Evolutionary conservation across 2,329 filamentous ascomycete species (phyloP).

Genomic region (Sporothrix euskadiensis): DNA sequence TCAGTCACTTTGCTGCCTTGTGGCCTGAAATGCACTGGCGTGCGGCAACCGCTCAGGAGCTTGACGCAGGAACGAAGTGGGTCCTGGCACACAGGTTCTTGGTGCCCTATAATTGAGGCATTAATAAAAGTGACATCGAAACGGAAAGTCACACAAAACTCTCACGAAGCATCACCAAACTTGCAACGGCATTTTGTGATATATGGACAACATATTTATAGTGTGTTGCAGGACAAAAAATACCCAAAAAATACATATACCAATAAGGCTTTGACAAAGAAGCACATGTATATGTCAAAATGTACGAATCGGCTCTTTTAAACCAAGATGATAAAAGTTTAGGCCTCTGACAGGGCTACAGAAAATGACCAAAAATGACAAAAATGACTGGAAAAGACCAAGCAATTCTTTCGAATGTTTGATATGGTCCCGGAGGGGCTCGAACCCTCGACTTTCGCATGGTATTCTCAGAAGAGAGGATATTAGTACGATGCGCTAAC

Average conservation of each 20-base stretch:
- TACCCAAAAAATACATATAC: too few species aligned
- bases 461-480: not conserved
- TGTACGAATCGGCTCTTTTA: not conserved
- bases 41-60: slow-evolving; percentile 5
- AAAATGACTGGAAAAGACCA: too few species aligned
- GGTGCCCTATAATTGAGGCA: not conserved
- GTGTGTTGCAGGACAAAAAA: too few species aligned
- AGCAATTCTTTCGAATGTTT: too few species aligned
- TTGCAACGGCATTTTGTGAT: not conserved
- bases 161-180: not conserved
- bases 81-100: not conserved
- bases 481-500: not conserved
- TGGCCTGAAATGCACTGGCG: slow-evolving; percentile 22
- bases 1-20: slow-evolving; percentile 26
- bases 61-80: slow-evolving; percentile 20
- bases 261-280: too few species aligned
- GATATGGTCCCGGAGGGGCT: not conserved
- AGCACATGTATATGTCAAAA: too few species aligned
- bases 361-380: too few species aligned
- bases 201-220: too few species aligned
- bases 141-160: not conserved
- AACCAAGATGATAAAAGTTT: not conserved
- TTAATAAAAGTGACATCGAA: not conserved
- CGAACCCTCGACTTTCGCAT: not conserved
- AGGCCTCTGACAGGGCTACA: too few species aligned